Conservation (phyloP, 1,139 yeast genomes). For the Sugiyamaella japonica region DNA sequence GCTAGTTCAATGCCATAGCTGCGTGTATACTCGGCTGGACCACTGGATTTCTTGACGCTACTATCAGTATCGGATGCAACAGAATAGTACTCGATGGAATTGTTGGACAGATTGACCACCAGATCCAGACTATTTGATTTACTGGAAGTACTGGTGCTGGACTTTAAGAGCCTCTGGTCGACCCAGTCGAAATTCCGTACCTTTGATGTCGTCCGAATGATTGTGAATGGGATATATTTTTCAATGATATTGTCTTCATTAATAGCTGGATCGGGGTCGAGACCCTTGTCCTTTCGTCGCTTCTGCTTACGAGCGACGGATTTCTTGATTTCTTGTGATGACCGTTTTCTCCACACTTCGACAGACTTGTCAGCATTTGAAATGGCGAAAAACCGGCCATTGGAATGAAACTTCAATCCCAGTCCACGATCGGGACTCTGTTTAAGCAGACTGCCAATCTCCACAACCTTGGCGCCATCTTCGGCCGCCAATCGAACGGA, state of each 20-base stretch:
- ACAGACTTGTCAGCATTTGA: conserved; percentile 79
- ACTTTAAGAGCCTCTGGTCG: background rate
- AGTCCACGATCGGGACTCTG: conserved; percentile 76
- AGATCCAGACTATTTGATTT: conserved; percentile 50
- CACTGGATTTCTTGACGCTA: conserved; percentile 45
- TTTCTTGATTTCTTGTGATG: conserved; percentile 74
- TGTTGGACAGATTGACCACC: conserved; percentile 65
- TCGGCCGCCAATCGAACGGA: conserved; percentile 51
- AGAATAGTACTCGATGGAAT: conserved; percentile 69
- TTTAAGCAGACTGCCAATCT: conserved; percentile 70
- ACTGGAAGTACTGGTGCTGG: conserved; percentile 10
- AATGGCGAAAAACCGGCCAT: conserved; percentile 55
- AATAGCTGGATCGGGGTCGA: conserved; percentile 59
- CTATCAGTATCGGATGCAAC: conserved; percentile 47
- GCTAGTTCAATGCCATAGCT: conserved; percentile 64
- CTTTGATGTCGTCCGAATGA: conserved; percentile 39
- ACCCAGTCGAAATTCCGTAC: conserved; percentile 41
- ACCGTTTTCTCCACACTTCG: conserved; percentile 79
- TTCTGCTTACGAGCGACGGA: conserved; percentile 78
- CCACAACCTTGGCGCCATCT: conserved; percentile 55
- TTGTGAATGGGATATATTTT: conserved; percentile 36
- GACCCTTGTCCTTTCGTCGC: conserved; percentile 53
- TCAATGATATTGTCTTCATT: conserved; percentile 36
- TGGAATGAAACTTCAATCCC: conserved; percentile 54
- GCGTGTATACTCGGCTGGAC: conserved; percentile 52